These are phyloP conservation scores for Geranomyces michiganensis DNA, from an alignment of 192 early-diverging fungal species.

Conservation along the genomic window DNA sequence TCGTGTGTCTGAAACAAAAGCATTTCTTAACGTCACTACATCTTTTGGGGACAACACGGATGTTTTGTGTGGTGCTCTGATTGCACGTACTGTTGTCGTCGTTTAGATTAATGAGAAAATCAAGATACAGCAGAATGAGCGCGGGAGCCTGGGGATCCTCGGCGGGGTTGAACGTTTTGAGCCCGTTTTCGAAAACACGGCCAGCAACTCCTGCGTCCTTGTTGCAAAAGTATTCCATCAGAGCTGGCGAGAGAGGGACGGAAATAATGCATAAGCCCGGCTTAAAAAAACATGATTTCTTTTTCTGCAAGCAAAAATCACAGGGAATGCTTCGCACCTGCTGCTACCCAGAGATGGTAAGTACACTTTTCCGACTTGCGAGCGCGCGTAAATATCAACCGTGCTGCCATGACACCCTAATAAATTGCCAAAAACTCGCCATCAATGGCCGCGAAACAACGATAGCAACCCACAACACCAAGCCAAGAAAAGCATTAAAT, in stretches of 20 bases:
- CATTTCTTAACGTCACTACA: background rate
- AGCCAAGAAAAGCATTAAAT: background rate
- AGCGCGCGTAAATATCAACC: constrained; percentile 76
- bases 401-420: constrained; percentile 70
- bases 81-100: constrained; percentile 93
- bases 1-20: constrained; percentile 65
- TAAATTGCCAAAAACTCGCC: too few species aligned
- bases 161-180: constrained; percentile 68
- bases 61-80: background rate
- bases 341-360: constrained; percentile 86
- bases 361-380: constrained; percentile 74
- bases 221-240: constrained; percentile 91
- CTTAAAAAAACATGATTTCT: too few species aligned
- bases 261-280: background rate
- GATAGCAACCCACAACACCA: background rate
- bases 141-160: constrained; percentile 59
- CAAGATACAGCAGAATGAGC: constrained; percentile 81
- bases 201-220: constrained; percentile 83
- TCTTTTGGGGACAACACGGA: too few species aligned
- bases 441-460: constrained; percentile 1
- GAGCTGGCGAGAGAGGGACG: constrained; percentile 47
- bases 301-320: too few species aligned
- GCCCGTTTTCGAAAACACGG: constrained; percentile 87
- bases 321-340: constrained; percentile 45
- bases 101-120: constrained; percentile 84